These are phyloP conservation scores for Phytophthora citricola DNA, from an alignment of 352 stramenopile genomes.

Conservation along the genomic window DNA sequence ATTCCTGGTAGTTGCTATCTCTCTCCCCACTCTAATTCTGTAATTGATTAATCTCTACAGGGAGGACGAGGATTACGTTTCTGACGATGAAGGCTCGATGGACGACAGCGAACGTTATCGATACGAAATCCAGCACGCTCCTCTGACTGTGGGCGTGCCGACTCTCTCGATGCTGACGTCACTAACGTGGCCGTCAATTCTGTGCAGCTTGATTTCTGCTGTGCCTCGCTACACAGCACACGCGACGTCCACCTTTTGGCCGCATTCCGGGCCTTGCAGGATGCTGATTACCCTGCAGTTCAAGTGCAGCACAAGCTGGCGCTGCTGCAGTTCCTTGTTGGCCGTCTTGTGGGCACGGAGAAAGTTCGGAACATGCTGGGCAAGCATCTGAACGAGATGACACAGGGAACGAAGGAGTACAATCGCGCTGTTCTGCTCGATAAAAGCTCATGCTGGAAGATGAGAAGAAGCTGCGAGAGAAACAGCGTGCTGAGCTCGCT, in stretches of 20 bases:
- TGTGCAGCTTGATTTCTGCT: constrained; percentile 69
- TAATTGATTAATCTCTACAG: constrained; percentile 19
- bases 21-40: background rate
- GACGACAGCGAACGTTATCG: constrained; percentile 83
- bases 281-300: constrained; percentile 63
- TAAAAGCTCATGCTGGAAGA: constrained; percentile 74
- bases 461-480: constrained; percentile 83
- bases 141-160: constrained; percentile 79
- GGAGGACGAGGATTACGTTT: constrained; percentile 88
- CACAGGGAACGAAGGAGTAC: constrained; percentile 77
- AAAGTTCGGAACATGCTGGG: constrained; percentile 68
- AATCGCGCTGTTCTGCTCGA: constrained; percentile 73
- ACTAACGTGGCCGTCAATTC: constrained; percentile 80
- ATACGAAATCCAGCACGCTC: constrained; percentile 82
- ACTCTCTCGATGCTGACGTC: constrained; percentile 83
- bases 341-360: constrained; percentile 63
- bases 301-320: constrained; percentile 71
- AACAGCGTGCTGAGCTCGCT: constrained; percentile 70
- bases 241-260: constrained; percentile 45
- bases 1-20: background rate
- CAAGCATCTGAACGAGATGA: constrained; percentile 61
- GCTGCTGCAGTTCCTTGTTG: constrained; percentile 76
- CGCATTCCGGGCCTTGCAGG: constrained; percentile 53
- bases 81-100: constrained; percentile 83
- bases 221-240: constrained; percentile 75